phyloP scores from a whole-genome alignment of 352 stramenopile species.

The Thalassiosira allenii region DNA sequence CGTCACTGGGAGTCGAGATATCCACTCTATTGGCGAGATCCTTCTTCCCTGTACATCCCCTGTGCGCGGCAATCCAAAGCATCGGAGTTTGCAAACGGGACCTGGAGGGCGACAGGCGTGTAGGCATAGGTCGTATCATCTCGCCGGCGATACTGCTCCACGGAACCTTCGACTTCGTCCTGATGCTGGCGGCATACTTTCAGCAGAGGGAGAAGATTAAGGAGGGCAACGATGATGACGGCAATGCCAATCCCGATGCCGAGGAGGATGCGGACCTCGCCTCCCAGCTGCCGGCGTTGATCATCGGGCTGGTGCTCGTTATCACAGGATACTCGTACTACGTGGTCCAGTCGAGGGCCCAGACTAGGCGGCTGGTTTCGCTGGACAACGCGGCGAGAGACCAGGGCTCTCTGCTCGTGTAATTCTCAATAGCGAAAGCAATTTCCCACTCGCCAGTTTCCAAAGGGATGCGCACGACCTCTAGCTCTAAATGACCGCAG shows the following conservation, averaged over 20 bases:
- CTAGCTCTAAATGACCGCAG: slow-evolving; percentile 52
- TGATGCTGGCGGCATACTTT: slow-evolving; percentile 78
- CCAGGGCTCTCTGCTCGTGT: slow-evolving; percentile 45
- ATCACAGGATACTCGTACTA: slow-evolving; percentile 54
- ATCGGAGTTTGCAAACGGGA: slow-evolving; percentile 80
- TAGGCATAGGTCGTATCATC: slow-evolving; percentile 67
- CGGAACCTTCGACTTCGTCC: slow-evolving; percentile 80
- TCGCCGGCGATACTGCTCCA: slow-evolving; percentile 78
- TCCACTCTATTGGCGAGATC: slow-evolving; percentile 70
- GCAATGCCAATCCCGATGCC: slow-evolving; percentile 1
- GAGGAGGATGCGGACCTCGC: slow-evolving; percentile 25
- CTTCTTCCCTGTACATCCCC: slow-evolving; percentile 82
- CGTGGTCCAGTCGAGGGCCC: slow-evolving; percentile 41
- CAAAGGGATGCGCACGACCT: slow-evolving; percentile 62
- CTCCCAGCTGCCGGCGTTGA: slow-evolving; percentile 39
- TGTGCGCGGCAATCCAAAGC: slow-evolving; percentile 81
- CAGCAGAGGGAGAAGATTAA: slow-evolving; percentile 39
- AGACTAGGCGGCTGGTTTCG: slow-evolving; percentile 41
- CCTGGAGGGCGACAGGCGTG: slow-evolving; percentile 65
- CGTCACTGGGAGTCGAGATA: slow-evolving; percentile 67
- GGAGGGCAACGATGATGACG: slow-evolving; percentile 61
- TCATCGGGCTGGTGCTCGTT: slow-evolving; percentile 47
- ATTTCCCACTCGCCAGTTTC: slow-evolving; percentile 30
- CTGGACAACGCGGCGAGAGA: slow-evolving; percentile 48
- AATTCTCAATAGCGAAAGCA: slow-evolving; percentile 3